Conservation (phyloP, 768 basidiomycete genomes). For the Pisolithus marmoratus region DNA sequence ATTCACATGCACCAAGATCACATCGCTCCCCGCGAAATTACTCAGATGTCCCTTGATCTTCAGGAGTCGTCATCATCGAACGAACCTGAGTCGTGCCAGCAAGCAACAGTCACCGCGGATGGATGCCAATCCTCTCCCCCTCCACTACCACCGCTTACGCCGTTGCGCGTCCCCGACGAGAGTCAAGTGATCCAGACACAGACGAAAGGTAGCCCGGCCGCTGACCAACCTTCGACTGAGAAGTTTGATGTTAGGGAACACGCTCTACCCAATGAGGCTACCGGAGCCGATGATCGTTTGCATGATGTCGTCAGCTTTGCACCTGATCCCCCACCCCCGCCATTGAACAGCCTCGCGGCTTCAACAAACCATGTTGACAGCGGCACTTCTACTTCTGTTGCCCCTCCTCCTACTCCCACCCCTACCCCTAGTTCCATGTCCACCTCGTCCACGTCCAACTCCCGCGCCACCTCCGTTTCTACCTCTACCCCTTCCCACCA, state of each 20-base stretch:
- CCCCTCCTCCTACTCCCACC: slow-evolving; percentile 3
- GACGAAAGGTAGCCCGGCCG: slow-evolving; percentile 1
- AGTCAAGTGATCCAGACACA: slow-evolving; percentile 6
- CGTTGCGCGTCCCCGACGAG: slow-evolving; percentile 2
- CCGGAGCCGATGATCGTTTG: slow-evolving; percentile 11
- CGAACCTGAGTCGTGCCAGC: too few relatives aligned
- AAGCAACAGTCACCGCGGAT: not conserved
- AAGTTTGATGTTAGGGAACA: slow-evolving; percentile 24
- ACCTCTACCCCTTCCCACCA: slow-evolving; percentile 2
- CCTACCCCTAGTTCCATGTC: slow-evolving; percentile 19
- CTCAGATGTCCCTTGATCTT: too few relatives aligned
- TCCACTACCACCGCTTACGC: not conserved
- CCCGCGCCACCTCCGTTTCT: slow-evolving; percentile 21
- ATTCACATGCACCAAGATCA: too few relatives aligned
- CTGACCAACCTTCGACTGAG: slow-evolving; percentile 10
- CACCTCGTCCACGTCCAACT: slow-evolving; percentile 13
- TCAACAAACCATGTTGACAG: slow-evolving; percentile 9
- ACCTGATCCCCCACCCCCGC: slow-evolving; percentile 28
- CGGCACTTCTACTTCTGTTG: not conserved
- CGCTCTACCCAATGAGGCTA: slow-evolving; percentile 13
- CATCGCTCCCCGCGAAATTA: too few relatives aligned
- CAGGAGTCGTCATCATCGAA: not conserved
- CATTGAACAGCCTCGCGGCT: slow-evolving; percentile 17
- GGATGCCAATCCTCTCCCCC: not conserved
- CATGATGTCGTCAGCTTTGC: slow-evolving; percentile 22